These are phyloP conservation scores for Calvatia gigantea DNA, from an alignment of 768 basidiomycete species.

Conservation along the genomic window DNA sequence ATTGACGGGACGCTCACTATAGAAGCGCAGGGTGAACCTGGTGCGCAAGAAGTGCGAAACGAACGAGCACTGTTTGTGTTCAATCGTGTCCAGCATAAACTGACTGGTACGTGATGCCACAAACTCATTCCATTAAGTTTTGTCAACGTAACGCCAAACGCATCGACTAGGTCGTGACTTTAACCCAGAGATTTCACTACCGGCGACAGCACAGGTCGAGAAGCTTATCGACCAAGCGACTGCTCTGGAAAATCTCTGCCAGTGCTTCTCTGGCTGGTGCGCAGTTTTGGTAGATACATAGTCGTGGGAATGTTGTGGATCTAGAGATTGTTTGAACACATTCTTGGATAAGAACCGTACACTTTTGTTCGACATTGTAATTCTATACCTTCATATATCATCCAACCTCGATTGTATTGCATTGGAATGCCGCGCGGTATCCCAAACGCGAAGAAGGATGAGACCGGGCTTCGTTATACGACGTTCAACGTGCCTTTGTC, in stretches of 20 bases:
- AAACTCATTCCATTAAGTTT: background rate
- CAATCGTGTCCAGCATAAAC: conserved; percentile 91
- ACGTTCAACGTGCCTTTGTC: conserved; percentile 76
- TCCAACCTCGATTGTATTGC: background rate
- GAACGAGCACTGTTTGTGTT: conserved; percentile 88
- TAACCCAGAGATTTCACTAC: conserved; percentile 73
- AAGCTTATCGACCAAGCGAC: conserved; percentile 92
- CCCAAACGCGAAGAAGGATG: conserved; percentile 77
- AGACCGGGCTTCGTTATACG: conserved; percentile 79
- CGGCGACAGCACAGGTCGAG: conserved; percentile 85
- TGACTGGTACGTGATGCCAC: conserved; percentile 61
- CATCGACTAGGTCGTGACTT: conserved; percentile 77
- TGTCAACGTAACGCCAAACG: background rate
- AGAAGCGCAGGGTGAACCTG: conserved; percentile 48
- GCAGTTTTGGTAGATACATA: conserved; percentile 63
- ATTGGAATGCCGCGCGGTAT: conserved; percentile 73
- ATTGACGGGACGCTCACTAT: background rate
- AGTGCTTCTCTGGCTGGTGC: conserved; percentile 96
- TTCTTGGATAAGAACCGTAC: background rate
- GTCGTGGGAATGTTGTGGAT: conserved; percentile 7
- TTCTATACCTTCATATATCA: conserved; percentile 14
- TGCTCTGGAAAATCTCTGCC: conserved; percentile 91
- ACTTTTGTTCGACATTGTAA: conserved; percentile 8
- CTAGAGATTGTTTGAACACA: conserved; percentile 3
- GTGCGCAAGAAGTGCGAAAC: conserved; percentile 86